Percentiles rank a stretch among this genome's conserved stretches.
These are phyloP conservation scores for Kentomonas sorsogonicus DNA, from an alignment of 208 protist genomes.

Conservation along the genomic window DNA sequence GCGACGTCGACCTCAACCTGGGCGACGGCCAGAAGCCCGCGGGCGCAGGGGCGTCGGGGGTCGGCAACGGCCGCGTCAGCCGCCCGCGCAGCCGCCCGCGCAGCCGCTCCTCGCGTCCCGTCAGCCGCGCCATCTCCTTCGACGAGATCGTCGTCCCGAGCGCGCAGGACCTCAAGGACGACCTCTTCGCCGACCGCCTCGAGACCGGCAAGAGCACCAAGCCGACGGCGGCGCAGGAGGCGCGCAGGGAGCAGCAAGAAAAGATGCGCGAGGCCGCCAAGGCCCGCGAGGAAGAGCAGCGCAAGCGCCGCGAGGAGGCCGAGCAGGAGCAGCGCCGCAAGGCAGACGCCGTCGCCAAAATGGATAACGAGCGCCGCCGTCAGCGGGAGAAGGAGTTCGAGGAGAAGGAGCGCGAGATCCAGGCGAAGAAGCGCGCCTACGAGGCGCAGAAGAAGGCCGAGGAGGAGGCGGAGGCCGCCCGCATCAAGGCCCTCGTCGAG, in stretches of 20 bases:
- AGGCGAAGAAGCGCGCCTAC: constrained; percentile 37
- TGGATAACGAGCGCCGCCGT: constrained; percentile 34
- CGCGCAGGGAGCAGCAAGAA: constrained; percentile 16
- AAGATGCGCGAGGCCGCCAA: constrained; percentile 22
- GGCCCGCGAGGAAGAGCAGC: constrained; percentile 25
- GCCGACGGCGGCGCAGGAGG: constrained; percentile 8
- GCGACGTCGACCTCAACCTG: background rate
- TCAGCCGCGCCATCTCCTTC: constrained; percentile 46
- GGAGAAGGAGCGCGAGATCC: constrained; percentile 23
- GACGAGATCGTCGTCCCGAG: constrained; percentile 53
- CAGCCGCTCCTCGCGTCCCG: constrained; percentile 28
- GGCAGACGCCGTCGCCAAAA: constrained; percentile 22
- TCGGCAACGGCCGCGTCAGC: background rate
- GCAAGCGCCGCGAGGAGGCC: constrained; percentile 18
- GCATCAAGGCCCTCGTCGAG: constrained; percentile 28
- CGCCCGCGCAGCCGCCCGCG: constrained; percentile 13
- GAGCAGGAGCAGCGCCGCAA: constrained; percentile 28
- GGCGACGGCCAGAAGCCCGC: background rate
- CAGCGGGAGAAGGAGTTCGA: constrained; percentile 24
- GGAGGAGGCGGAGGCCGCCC: constrained; percentile 40
- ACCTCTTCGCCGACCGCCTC: constrained; percentile 16
- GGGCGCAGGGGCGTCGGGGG: constrained; percentile 3
- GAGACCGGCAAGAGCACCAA: constrained; percentile 8
- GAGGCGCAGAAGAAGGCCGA: constrained; percentile 23
- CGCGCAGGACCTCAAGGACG: constrained; percentile 54